A percentile compares a stretch with the other conserved stretches of the same genome.
These are phyloP conservation scores for Globisporangium apiculatum DNA, from an alignment of 352 stramenopile genomes.

Conservation along the genomic window DNA sequence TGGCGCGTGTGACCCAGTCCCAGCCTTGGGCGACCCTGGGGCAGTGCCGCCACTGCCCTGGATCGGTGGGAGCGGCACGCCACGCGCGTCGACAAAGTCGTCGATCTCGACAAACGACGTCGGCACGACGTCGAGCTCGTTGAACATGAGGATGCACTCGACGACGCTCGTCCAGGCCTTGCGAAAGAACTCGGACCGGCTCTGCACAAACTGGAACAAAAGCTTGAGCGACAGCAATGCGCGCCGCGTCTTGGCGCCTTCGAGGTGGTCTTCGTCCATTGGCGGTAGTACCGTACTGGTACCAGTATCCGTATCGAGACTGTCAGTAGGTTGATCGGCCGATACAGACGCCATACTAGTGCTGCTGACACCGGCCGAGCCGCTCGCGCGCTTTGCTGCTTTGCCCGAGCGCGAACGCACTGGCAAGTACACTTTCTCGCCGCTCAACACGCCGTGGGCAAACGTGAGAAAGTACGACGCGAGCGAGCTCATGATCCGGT, in stretches of 20 bases:
- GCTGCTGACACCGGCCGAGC: background rate
- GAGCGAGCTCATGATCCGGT: slow-evolving; percentile 75
- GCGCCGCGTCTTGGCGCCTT: slow-evolving; percentile 69
- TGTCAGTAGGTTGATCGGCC: background rate
- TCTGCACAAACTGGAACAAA: slow-evolving; percentile 82
- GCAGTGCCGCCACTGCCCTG: slow-evolving; percentile 21
- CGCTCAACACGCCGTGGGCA: slow-evolving; percentile 73
- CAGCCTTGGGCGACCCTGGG: slow-evolving; percentile 9
- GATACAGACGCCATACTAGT: no score
- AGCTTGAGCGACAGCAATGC: slow-evolving; percentile 71
- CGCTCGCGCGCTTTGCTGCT: slow-evolving; percentile 16
- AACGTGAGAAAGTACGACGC: slow-evolving; percentile 83
- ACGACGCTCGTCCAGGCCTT: slow-evolving; percentile 79
- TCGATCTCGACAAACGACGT: slow-evolving; percentile 86
- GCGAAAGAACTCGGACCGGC: slow-evolving; percentile 66
- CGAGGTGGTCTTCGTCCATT: slow-evolving; percentile 56
- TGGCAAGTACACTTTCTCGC: slow-evolving; percentile 76
- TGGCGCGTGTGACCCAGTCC: background rate
- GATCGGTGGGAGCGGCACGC: slow-evolving; percentile 73
- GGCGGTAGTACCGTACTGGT: background rate
- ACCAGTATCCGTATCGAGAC: background rate
- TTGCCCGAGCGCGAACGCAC: slow-evolving; percentile 16
- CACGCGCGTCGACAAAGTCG: slow-evolving; percentile 80
- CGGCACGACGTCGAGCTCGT: slow-evolving; percentile 78
- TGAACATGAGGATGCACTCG: slow-evolving; percentile 86